Evolutionary conservation across 1,284 basidiomycete species (phyloP).

Genomic region (Trametes versicolor): DNA sequence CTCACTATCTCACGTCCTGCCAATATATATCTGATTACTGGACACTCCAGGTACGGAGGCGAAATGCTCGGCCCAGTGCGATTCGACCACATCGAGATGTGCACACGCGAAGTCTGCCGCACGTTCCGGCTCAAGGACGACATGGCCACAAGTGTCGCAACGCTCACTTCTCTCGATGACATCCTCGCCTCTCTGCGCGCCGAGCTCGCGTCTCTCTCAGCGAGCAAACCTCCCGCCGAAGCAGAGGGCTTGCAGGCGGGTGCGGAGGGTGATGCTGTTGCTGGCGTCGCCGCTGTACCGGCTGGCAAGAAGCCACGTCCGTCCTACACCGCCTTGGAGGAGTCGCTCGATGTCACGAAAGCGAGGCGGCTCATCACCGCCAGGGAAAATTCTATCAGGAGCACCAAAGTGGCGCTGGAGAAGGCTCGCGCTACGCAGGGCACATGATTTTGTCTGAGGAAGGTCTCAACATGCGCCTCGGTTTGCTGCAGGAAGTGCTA

Average conservation of each 20-base stretch:
- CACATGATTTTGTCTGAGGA: not conserved
- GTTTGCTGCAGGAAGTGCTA: too few relatives aligned
- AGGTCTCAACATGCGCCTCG: too few relatives aligned
- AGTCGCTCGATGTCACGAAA: slow-evolving; percentile 53
- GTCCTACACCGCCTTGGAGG: slow-evolving; percentile 52
- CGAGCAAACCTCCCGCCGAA: not conserved
- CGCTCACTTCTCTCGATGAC: slow-evolving; percentile 69
- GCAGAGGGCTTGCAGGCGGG: not conserved
- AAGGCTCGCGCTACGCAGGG: slow-evolving; percentile 20
- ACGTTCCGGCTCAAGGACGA: slow-evolving; percentile 73
- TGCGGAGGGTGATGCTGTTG: not conserved
- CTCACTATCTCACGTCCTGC: too few relatives aligned
- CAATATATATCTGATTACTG: not conserved
- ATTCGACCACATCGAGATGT: slow-evolving; percentile 83
- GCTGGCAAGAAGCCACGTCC: slow-evolving; percentile 39
- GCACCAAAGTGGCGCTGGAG: slow-evolving; percentile 43
- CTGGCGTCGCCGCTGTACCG: slow-evolving; percentile 1
- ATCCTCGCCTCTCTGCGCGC: slow-evolving; percentile 64
- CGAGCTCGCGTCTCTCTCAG: slow-evolving; percentile 50
- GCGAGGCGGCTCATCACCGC: slow-evolving; percentile 59
- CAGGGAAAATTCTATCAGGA: slow-evolving; percentile 53
- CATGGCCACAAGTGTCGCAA: slow-evolving; percentile 64
- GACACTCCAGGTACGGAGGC: slow-evolving; percentile 75
- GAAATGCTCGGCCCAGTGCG: slow-evolving; percentile 73
- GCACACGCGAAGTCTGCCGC: slow-evolving; percentile 76